These are phyloP conservation scores for Candida albicans DNA, from an alignment of 1,139 yeast genomes.

Conservation along the genomic window DNA sequence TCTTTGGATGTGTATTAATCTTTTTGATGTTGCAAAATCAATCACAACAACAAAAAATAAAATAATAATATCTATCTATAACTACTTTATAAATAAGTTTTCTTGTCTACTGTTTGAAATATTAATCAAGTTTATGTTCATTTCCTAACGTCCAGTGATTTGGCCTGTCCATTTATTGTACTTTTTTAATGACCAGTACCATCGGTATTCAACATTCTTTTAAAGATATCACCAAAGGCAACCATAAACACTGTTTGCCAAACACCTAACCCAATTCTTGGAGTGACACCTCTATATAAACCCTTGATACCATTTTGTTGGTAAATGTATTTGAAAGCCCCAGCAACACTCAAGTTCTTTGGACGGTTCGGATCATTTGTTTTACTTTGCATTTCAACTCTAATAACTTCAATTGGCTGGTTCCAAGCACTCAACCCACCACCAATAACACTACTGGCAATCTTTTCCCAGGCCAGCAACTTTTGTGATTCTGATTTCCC, in stretches of 20 bases:
- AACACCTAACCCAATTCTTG: slow-evolving; percentile 92
- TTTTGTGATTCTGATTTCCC: slow-evolving; percentile 63
- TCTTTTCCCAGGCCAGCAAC: slow-evolving; percentile 75
- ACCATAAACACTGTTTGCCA: slow-evolving; percentile 99
- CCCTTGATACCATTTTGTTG: slow-evolving; percentile 83
- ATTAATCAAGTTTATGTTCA: neutral
- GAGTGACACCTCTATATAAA: slow-evolving; percentile 93
- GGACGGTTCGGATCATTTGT: slow-evolving; percentile 94
- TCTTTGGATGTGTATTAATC: too few relatives aligned
- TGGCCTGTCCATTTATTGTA: too few relatives aligned
- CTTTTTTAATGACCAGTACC: slow-evolving; percentile 36
- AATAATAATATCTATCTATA: too few relatives aligned
- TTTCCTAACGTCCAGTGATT: neutral
- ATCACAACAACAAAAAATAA: neutral
- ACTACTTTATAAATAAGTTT: neutral
- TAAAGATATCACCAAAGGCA: slow-evolving; percentile 89
- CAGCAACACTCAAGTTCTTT: slow-evolving; percentile 77
- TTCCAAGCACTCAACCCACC: slow-evolving; percentile 99
- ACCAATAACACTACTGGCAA: slow-evolving; percentile 85
- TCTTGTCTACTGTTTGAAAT: neutral
- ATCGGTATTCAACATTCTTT: slow-evolving; percentile 45
- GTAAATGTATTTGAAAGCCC: slow-evolving; percentile 82
- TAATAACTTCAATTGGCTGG: slow-evolving; percentile 95
- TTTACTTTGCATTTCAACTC: slow-evolving; percentile 97
- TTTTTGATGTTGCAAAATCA: too few relatives aligned